phyloP scores from a whole-genome alignment of 495 filamentous ascomycete genomes.

The Cryomyces minteri region DNA sequence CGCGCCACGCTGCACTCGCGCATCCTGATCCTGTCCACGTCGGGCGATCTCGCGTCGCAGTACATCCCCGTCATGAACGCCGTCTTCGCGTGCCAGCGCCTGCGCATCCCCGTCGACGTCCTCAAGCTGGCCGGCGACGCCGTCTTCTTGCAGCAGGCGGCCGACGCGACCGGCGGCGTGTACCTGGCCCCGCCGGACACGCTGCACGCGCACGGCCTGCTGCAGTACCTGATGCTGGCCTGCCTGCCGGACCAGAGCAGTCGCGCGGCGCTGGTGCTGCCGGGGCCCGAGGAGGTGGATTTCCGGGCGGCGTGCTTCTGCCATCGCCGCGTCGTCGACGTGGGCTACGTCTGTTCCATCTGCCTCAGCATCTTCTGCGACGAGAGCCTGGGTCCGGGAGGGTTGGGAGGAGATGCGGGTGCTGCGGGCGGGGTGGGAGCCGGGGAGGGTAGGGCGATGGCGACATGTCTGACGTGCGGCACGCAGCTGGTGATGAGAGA shows the following conservation, averaged over 20 bases:
- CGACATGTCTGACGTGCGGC: constrained; percentile 72
- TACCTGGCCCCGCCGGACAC: constrained; percentile 44
- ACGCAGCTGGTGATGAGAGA: constrained; percentile 59
- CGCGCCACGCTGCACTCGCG: constrained; percentile 40
- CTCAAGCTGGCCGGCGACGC: constrained; percentile 67
- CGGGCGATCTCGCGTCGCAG: constrained; percentile 65
- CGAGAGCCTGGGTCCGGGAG: no score
- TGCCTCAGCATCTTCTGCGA: constrained; percentile 51
- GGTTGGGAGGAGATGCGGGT: no score
- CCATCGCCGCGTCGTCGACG: constrained; percentile 75
- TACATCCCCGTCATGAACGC: constrained; percentile 98
- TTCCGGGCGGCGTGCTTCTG: constrained; percentile 97
- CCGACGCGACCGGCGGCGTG: constrained; percentile 73
- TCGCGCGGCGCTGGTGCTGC: constrained; percentile 46
- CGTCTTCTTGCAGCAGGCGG: constrained; percentile 89
- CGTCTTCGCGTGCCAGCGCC: constrained; percentile 82
- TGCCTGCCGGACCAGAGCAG: constrained; percentile 62
- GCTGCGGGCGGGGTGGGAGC: constrained; percentile 29
- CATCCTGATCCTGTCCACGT: constrained; percentile 56
- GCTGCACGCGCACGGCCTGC: constrained; percentile 39
- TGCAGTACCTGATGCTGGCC: constrained; percentile 93
- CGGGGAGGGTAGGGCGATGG: background rate
- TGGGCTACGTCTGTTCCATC: constrained; percentile 88
- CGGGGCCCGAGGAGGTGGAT: constrained; percentile 75
- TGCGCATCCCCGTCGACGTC: constrained; percentile 77